These are phyloP conservation scores for Colletotrichum graminicola DNA, from an alignment of 2,329 filamentous ascomycete species.

Conservation along the genomic window DNA sequence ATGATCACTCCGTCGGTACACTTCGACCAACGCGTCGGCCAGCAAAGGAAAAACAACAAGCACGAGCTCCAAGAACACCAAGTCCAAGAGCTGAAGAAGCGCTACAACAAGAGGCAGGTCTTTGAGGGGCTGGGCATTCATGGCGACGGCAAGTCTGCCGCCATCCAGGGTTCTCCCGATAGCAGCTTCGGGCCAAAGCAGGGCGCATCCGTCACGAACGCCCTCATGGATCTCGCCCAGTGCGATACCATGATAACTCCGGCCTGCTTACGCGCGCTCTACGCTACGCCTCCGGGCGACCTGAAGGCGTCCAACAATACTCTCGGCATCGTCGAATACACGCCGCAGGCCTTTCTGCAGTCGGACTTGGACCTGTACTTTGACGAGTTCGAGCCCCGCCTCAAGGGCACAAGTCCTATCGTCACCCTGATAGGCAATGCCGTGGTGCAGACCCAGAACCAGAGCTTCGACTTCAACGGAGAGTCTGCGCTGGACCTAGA, in stretches of 20 bases:
- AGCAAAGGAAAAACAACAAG: slow-evolving; percentile 45
- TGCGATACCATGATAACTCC: slow-evolving; percentile 70
- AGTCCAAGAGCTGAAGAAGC: slow-evolving; percentile 46
- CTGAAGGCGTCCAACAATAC: slow-evolving; percentile 55
- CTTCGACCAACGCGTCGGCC: slow-evolving; percentile 50
- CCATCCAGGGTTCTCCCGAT: slow-evolving; percentile 47
- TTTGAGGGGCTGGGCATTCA: slow-evolving; percentile 41
- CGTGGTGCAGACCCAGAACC: slow-evolving; percentile 53
- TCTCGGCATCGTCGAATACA: slow-evolving; percentile 66
- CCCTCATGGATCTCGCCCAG: slow-evolving; percentile 48
- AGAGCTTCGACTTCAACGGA: slow-evolving; percentile 48
- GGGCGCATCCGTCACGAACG: slow-evolving; percentile 48
- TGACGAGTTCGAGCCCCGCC: slow-evolving; percentile 55
- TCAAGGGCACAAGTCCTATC: slow-evolving; percentile 59
- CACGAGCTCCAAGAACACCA: slow-evolving; percentile 45
- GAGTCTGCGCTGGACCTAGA: slow-evolving; percentile 69
- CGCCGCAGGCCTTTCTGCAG: slow-evolving; percentile 63
- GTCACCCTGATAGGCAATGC: slow-evolving; percentile 62
- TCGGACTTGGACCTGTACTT: slow-evolving; percentile 63
- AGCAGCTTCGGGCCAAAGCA: slow-evolving; percentile 49
- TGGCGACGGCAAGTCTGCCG: slow-evolving; percentile 41
- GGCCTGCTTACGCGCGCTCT: slow-evolving; percentile 65
- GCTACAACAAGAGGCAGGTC: slow-evolving; percentile 36
- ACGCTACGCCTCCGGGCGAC: slow-evolving; percentile 56
- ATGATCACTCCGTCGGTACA: slow-evolving; percentile 57